A percentile compares a stretch with the other conserved stretches of the same genome.
Evolutionary conservation across 1,284 basidiomycete species (phyloP).

Genomic region (Rhodotorula sp.): DNA sequence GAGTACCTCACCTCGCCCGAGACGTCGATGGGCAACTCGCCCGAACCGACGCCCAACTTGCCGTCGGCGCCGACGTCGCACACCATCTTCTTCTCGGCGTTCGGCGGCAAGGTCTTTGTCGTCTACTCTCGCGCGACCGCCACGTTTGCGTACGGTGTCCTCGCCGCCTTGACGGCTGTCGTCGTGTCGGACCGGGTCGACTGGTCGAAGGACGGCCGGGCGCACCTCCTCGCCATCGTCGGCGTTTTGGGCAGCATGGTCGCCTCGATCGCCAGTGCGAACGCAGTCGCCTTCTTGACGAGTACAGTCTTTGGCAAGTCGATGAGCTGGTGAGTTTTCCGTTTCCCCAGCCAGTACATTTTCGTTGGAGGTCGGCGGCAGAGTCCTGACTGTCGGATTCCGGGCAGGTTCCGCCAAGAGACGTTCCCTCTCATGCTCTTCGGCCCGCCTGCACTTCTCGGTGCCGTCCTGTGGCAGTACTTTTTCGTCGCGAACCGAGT

Average conservation of each 20-base stretch:
- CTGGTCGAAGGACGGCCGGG: slow-evolving; percentile 45
- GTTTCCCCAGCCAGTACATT: not conserved
- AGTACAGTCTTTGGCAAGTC: slow-evolving; percentile 61
- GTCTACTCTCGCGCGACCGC: slow-evolving; percentile 68
- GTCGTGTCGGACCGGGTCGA: slow-evolving; percentile 53
- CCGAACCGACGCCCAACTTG: slow-evolving; percentile 15
- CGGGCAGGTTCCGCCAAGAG: slow-evolving; percentile 75
- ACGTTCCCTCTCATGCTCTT: slow-evolving; percentile 72
- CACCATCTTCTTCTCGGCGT: slow-evolving; percentile 65
- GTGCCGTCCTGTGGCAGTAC: slow-evolving; percentile 34
- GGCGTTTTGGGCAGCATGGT: slow-evolving; percentile 55
- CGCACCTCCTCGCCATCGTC: slow-evolving; percentile 56
- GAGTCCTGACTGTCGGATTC: not conserved
- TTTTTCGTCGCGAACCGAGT: slow-evolving; percentile 30
- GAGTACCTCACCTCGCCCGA: slow-evolving; percentile 64
- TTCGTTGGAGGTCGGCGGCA: not conserved
- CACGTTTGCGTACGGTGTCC: slow-evolving; percentile 64
- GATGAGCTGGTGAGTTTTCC: slow-evolving; percentile 48
- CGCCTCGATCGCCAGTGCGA: slow-evolving; percentile 61
- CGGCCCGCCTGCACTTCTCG: slow-evolving; percentile 65
- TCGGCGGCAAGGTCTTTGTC: slow-evolving; percentile 67
- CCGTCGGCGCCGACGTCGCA: slow-evolving; percentile 60
- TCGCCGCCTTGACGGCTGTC: slow-evolving; percentile 53
- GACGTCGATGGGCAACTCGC: slow-evolving; percentile 61
- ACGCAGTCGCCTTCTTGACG: slow-evolving; percentile 73